These are phyloP conservation scores for Trichoderma sp. DNA, from an alignment of 2,329 filamentous ascomycete genomes.

Conservation along the genomic window DNA sequence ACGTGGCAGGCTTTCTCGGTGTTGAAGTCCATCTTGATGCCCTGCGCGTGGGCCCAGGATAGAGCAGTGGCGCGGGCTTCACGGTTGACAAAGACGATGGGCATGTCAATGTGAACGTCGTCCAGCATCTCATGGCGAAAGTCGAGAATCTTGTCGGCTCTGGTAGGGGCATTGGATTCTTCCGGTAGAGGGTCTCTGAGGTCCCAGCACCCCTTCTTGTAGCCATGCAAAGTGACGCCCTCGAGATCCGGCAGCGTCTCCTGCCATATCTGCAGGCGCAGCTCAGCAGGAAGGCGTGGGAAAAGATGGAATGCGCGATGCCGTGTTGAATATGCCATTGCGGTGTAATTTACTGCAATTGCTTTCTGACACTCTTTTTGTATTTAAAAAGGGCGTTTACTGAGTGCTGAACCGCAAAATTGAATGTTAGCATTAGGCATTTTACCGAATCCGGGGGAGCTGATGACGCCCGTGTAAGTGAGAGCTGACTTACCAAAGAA, in stretches of 20 bases:
- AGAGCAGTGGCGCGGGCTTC: constrained; percentile 1
- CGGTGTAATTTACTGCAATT: background rate
- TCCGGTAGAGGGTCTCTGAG: background rate
- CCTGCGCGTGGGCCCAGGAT: background rate
- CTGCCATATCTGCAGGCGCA: constrained; percentile 6
- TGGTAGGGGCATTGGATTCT: background rate
- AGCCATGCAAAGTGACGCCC: constrained; percentile 3
- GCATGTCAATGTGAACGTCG: background rate
- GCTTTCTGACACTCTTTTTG: background rate
- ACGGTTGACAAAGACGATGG: constrained; percentile 1
- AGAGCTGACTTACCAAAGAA: background rate
- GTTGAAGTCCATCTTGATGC: background rate
- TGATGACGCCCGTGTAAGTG: background rate
- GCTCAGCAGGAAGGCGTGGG: background rate
- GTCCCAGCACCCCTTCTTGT: constrained; percentile 1
- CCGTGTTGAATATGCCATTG: background rate
- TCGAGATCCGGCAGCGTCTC: background rate
- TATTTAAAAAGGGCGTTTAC: background rate
- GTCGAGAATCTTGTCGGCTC: background rate
- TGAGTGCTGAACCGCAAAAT: background rate
- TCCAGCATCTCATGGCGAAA: background rate
- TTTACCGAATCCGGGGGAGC: background rate
- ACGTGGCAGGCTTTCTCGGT: background rate
- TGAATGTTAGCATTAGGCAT: background rate
- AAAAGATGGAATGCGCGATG: background rate